Evolutionary conservation across 257 asterid species (phyloP), one percentile per base, ranked within the genome.

Genomic region (Oldenlandia corymbosa): DNA sequence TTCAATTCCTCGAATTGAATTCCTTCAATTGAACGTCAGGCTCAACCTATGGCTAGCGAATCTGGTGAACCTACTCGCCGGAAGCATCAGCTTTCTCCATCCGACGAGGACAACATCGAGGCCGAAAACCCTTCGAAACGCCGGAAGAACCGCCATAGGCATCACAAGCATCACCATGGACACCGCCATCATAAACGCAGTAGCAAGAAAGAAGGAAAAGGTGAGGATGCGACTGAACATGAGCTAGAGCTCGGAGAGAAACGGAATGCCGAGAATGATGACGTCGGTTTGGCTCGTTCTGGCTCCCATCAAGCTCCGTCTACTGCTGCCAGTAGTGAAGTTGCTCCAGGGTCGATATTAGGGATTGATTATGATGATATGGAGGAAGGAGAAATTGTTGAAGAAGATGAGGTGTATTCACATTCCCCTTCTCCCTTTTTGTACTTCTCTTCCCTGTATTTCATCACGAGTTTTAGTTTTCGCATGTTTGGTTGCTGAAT

Each of bases 321-420:
- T 68, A 47, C 52, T 55, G 47, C 13, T 13, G 36, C 36, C 12
- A 60, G 52, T 52, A 84, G 76, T 37, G 41, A 68, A 68, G 83
- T 71, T 53, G 54, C 61, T 63, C 67, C 34, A 26, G 84, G 75
- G 30, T 59, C 78, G 60, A 77, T 70, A 21, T 68, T 79, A 14
- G 87, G 83, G 68, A 78, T 84, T 36, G 85, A 85, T 88, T 92
- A 87, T 68, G 96, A 87, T 68, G 97, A 92, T 62, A 85, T 89
- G 95, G 98, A 92, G 79, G 98, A 92, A 83, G 98, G 98, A 16
- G 98, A 92, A 78, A 92, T 92, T 71, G 65, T 92, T 69, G 98
- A 88, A 71, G 95, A 86, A 43, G 88, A 69, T 62, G 74, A 57
- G 64, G 98, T 92, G 76, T 78, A 95, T 84, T 78, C 80, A 57